These are phyloP conservation scores for Botrytis elliptica DNA, from an alignment of 2,329 filamentous ascomycete genomes.

Conservation along the genomic window DNA sequence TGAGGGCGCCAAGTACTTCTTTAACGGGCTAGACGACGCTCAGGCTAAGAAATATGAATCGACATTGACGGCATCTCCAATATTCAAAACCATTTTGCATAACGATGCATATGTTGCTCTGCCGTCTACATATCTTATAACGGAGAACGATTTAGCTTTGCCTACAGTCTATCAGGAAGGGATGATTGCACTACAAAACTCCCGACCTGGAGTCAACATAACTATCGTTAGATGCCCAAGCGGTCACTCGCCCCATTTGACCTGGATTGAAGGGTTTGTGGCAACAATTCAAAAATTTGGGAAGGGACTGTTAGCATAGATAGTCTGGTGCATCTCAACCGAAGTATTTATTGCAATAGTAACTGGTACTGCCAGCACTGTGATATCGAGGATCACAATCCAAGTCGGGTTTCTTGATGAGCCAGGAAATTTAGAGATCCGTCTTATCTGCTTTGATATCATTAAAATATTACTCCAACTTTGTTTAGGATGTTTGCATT, in stretches of 20 bases:
- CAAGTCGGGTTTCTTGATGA: too few relatives aligned
- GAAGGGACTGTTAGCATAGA: too few relatives aligned
- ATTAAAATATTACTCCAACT: too few relatives aligned
- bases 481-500: too few relatives aligned
- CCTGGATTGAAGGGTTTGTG: slow-evolving; percentile 6
- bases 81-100: slow-evolving; percentile 9
- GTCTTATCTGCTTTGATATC: too few relatives aligned
- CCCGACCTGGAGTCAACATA: background rate
- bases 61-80: slow-evolving; percentile 16
- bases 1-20: slow-evolving; percentile 21
- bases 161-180: slow-evolving; percentile 9
- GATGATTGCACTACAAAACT: slow-evolving; percentile 10
- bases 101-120: slow-evolving; percentile 23
- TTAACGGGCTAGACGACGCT: slow-evolving; percentile 19
- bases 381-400: too few relatives aligned
- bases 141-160: slow-evolving; percentile 21
- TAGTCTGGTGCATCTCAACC: too few relatives aligned
- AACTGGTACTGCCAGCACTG: too few relatives aligned
- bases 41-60: slow-evolving; percentile 19
- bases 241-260: slow-evolving; percentile 12
- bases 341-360: too few relatives aligned
- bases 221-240: background rate
- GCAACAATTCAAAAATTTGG: background rate
- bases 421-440: too few relatives aligned
- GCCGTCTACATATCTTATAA: slow-evolving; percentile 21